Percentiles rank a stretch among this genome's conserved stretches.
Evolutionary conservation across 257 asterid species (phyloP).

Genomic region (Solanum appendiculatum): DNA sequence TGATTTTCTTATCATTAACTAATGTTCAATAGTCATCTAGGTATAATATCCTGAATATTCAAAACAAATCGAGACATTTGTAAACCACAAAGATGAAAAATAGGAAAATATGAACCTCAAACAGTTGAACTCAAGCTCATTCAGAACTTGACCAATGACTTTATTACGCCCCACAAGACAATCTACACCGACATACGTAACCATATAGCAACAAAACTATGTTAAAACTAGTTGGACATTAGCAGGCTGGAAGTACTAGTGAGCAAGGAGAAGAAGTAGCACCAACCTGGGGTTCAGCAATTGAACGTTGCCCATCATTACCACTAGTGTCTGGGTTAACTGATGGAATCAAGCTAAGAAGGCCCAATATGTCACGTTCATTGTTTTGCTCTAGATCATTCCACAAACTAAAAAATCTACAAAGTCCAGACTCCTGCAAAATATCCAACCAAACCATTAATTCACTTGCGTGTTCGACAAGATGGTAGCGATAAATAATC

Average conservation of each 20-base stretch:
- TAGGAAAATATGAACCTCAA: neutral
- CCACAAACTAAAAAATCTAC: slow-evolving; percentile 36
- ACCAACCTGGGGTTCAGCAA: slow-evolving; percentile 29
- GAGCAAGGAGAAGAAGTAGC: neutral
- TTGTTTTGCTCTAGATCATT: neutral
- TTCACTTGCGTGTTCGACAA: slow-evolving; percentile 14
- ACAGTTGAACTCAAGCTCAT: neutral
- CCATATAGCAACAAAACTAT: neutral
- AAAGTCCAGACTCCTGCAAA: slow-evolving; percentile 49
- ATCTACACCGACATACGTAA: neutral
- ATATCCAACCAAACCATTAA: slow-evolving; percentile 26
- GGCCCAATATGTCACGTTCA: neutral
- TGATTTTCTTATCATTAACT: neutral
- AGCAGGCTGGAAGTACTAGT: neutral
- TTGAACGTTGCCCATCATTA: slow-evolving; percentile 5
- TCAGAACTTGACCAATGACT: neutral
- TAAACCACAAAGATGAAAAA: neutral
- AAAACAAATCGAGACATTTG: neutral
- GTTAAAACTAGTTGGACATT: neutral
- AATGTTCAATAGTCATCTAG: neutral
- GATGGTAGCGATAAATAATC: neutral
- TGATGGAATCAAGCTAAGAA: neutral
- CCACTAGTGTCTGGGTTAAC: neutral
- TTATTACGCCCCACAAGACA: neutral
- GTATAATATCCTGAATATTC: neutral